Base-by-base conservation (phyloP, 352 stramenopile species). In the Pythium vanterpoolii region DNA sequence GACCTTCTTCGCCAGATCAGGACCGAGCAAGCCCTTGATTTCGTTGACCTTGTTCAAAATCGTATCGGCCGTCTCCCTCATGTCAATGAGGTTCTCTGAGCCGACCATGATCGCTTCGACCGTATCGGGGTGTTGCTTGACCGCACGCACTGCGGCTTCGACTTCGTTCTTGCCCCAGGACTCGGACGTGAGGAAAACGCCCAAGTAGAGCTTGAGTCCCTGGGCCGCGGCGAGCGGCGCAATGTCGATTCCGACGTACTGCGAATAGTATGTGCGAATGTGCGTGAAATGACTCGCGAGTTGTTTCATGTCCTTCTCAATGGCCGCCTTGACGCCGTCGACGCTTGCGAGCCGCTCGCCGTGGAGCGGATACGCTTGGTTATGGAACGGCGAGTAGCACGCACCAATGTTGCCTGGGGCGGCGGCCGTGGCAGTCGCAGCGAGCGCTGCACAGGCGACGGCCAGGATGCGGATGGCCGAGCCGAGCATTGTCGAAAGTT, bases 351-450 rank as follows among this genome's bases (percentile, higher is more conserved):
- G 8, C 13, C 26, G 24, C 16, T 24, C 55, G 27, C 56, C 78
- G 7, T 46, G 61, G 50, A 85, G 51, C 19, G 74, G 78, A 48
- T 88, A 87, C 54, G 58, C 53, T n/a, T 52, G 23, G 31, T 68
- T 81, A 56, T 87, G 73, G 66, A 83, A 82, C 27, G 74, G 73
- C 24, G 64, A 66, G 63, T 85, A 83, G 43, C 72, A 80, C n/a
- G 61, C 76, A 16, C 56, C 74, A 62, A 83, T 69, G 49, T 75
- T 61, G 44, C 59, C 59, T 34, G 43, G 50, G 14, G 38, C 36
- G n/a, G 36, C 36, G 36, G 38, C 36, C 14, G 39, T 21, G 13
- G 52, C 43, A 19, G 52, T 42, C n/a, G 40, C 40, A 5, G 44
- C 24, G 24, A 60, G 53, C 19, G 53, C 53, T 42, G 43, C 53